phyloP scores from a whole-genome alignment of 257 asterid genomes.

The Solanum virginianum region DNA sequence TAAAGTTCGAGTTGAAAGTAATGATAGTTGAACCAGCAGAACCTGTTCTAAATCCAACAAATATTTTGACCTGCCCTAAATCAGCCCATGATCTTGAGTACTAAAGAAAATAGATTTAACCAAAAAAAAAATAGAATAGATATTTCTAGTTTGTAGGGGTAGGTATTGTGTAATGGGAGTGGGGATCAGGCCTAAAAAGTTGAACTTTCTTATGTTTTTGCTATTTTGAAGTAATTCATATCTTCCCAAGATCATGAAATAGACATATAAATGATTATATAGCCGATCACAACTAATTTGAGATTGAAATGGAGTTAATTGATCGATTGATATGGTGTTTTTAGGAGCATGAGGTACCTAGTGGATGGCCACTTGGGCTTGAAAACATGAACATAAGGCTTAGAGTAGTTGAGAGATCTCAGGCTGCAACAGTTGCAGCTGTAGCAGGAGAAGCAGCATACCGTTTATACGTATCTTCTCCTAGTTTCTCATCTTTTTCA shows the following conservation, averaged over 20 bases:
- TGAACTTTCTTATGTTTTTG: background rate
- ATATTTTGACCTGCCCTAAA: background rate
- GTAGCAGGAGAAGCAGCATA: background rate
- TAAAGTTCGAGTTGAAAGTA: background rate
- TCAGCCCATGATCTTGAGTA: background rate
- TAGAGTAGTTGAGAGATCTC: constrained; percentile 7
- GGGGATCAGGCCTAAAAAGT: background rate
- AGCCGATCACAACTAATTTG: background rate
- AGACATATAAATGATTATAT: background rate
- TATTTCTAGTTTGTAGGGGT: background rate
- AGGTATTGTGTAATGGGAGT: background rate
- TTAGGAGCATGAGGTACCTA: constrained; percentile 16
- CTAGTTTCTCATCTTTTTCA: constrained; percentile 46
- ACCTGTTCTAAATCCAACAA: background rate
- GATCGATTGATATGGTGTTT: background rate
- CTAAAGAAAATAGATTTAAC: background rate
- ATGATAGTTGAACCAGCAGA: background rate
- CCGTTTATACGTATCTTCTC: constrained; percentile 1
- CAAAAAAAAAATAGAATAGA: background rate
- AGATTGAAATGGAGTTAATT: background rate
- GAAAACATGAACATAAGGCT: constrained; percentile 32
- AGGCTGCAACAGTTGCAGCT: background rate
- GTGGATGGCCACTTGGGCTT: constrained; percentile 75
- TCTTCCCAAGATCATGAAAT: background rate
- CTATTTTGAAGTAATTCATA: background rate